Percentiles rank a stretch among this genome's conserved stretches.
These are phyloP conservation scores for Hortaea werneckii DNA, from an alignment of 2,329 filamentous ascomycete species.

Conservation along the genomic window DNA sequence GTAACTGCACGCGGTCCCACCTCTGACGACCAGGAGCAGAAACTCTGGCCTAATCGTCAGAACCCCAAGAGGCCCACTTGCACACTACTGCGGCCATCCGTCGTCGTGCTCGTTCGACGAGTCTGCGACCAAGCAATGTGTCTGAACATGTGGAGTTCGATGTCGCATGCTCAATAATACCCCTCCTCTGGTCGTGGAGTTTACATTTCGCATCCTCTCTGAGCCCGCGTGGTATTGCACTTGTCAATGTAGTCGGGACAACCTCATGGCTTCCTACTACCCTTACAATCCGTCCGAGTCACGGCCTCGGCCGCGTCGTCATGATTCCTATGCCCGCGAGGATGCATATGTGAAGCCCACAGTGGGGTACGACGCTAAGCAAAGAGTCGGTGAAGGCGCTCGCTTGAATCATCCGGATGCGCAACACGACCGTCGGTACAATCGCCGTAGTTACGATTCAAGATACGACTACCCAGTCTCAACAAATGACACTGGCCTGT, in stretches of 20 bases:
- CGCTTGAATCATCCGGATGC: neutral
- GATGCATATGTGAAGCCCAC: slow-evolving; percentile 1
- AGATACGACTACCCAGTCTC: slow-evolving; percentile 22
- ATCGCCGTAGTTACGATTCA: slow-evolving; percentile 21
- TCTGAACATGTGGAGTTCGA: neutral
- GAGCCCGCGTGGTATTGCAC: too few species aligned
- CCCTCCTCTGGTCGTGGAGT: too few species aligned
- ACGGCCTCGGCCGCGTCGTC: neutral
- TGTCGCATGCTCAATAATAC: too few species aligned
- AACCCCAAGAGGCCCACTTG: neutral
- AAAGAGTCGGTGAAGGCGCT: slow-evolving; percentile 6
- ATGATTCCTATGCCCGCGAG: slow-evolving; percentile 1
- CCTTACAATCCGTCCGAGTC: neutral
- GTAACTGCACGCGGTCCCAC: neutral
- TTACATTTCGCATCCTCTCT: too few species aligned
- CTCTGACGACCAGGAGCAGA: neutral
- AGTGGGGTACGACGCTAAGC: slow-evolving; percentile 17
- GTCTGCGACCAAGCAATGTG: neutral
- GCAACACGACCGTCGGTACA: slow-evolving; percentile 7
- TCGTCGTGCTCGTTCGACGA: neutral
- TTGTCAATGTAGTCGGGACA: too few species aligned
- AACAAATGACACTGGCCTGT: slow-evolving; percentile 7
- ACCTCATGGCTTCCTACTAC: neutral
- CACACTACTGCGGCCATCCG: neutral
- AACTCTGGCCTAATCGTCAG: neutral